These are phyloP conservation scores for Elsinoe australis DNA, from an alignment of 2,329 filamentous ascomycete species.

Conservation along the genomic window DNA sequence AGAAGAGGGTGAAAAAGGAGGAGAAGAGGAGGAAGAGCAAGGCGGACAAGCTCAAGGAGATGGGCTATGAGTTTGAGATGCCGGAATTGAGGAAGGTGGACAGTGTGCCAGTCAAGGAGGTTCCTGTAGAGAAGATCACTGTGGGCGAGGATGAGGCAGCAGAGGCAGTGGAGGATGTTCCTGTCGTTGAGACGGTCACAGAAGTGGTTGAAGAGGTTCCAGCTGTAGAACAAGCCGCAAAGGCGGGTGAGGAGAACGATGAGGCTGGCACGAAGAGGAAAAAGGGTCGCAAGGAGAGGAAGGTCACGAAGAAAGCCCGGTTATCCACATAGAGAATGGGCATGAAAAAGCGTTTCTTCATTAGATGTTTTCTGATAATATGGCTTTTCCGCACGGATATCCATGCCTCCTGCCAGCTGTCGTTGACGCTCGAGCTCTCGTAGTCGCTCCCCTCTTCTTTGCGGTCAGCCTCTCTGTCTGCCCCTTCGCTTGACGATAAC, in stretches of 20 bases:
- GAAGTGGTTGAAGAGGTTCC: slow-evolving; percentile 27
- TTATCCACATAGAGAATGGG: slow-evolving; percentile 10
- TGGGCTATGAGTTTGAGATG: slow-evolving; percentile 77
- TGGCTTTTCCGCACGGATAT: no score
- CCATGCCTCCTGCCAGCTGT: no score
- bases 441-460: no score
- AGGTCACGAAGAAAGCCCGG: slow-evolving; percentile 19
- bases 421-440: no score
- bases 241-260: slow-evolving; percentile 29
- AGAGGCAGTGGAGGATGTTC: slow-evolving; percentile 28
- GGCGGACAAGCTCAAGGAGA: slow-evolving; percentile 64
- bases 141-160: slow-evolving; percentile 29
- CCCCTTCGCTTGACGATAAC: no score
- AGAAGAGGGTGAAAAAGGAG: slow-evolving; percentile 65
- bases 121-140: slow-evolving; percentile 31
- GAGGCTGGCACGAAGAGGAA: slow-evolving; percentile 32
- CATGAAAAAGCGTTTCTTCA: not conserved
- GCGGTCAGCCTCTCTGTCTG: no score
- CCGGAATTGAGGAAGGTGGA: slow-evolving; percentile 62
- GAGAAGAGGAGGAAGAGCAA: slow-evolving; percentile 60
- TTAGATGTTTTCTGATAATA: not conserved
- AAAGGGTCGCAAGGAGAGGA: slow-evolving; percentile 27
- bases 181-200: slow-evolving; percentile 28
- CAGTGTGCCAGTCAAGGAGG: slow-evolving; percentile 40
- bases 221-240: slow-evolving; percentile 24